Evolutionary conservation across 2,329 filamentous ascomycete genomes (phyloP).

Genomic region (Fusarium euwallaceae): DNA sequence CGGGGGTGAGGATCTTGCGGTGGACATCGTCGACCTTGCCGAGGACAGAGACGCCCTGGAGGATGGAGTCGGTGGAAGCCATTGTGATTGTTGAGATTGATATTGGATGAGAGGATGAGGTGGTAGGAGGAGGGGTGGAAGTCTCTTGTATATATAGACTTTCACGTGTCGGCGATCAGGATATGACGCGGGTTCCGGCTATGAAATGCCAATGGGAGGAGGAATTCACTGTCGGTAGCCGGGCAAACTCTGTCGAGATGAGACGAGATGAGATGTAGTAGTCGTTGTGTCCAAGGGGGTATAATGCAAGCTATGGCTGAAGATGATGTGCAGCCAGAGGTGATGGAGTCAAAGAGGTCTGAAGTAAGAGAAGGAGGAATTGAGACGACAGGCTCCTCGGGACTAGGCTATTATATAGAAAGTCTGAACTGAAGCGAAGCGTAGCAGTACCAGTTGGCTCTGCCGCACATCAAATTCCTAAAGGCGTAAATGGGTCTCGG

Average conservation of each 20-base stretch:
- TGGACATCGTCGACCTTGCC: slow-evolving; percentile 82
- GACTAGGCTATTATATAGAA: slow-evolving; percentile 31
- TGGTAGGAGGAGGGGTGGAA: slow-evolving; percentile 17
- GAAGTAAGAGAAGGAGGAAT: slow-evolving; percentile 7
- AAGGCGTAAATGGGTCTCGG: slow-evolving; percentile 39
- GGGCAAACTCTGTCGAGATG: slow-evolving; percentile 10
- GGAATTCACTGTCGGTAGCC: slow-evolving; percentile 16
- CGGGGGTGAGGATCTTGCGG: slow-evolving; percentile 91
- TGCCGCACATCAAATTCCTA: slow-evolving; percentile 38
- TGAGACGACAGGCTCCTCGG: background rate
- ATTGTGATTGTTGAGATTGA: slow-evolving; percentile 57
- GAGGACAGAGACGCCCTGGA: slow-evolving; percentile 89
- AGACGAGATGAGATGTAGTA: background rate
- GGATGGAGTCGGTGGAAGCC: slow-evolving; percentile 79
- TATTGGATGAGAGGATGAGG: slow-evolving; percentile 13
- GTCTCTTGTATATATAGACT: slow-evolving; percentile 36
- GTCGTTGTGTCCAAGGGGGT: background rate
- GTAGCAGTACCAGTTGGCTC: slow-evolving; percentile 10
- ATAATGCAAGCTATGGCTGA: slow-evolving; percentile 5
- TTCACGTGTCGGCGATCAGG: slow-evolving; percentile 52
- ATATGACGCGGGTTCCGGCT: slow-evolving; percentile 31
- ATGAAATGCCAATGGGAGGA: slow-evolving; percentile 21
- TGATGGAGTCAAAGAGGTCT: slow-evolving; percentile 2
- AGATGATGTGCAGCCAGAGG: background rate
- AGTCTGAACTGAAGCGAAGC: slow-evolving; percentile 14